Evolutionary conservation across 2,329 filamentous ascomycete genomes (phyloP), one percentile per base, ranked within the genome.

Genomic region (Coniochaeta prunicola): DNA sequence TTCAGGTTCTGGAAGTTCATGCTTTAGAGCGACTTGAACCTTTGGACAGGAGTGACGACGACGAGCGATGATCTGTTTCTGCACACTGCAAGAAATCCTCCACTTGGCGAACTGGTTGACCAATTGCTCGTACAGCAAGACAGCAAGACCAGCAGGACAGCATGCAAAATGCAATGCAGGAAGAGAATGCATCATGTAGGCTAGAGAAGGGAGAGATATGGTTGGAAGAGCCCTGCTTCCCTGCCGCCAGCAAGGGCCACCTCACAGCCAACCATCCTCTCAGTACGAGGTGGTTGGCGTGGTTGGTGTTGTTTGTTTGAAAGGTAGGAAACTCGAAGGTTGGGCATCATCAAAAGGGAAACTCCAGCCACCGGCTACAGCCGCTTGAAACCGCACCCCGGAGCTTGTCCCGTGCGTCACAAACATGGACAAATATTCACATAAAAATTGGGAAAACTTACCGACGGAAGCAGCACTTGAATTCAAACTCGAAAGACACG

Each of bases 1-100:
- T 70, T 67, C 59, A 67, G 60, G 62, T 69, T 70, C 66, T 72
- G 71, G 63, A 69, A 70, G 65, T 72, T 75, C 75, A 77, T 77
- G 64, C 62, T 73, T 58, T 57, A 24, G 28, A 50, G 17, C 24
- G 45, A 4, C 24, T 48, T 48, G 42, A 13, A 13, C 21, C 28
- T 13, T 28, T 26, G 21, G 21, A 17, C 45, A 50, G 45, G 3
- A 50, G 53, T 30, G 45, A 50, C 45, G 24, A 28, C 24, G 45
- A 50, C 45, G 3, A 8, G 12, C 45, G 12, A 30, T 50, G 45
- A 50, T 50, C 45, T 50, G n/a, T 10, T n/a, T 28, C 45, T 30
- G 45, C 45, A 28, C 21, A 50, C 21, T 50, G 45, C 26, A 17
- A 63, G 58, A 57, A 63, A 65, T 64, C 65, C 71, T 72, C 68